Percentiles rank a stretch among this genome's conserved stretches.
Evolutionary conservation across 306 rosid genomes (phyloP).

Genomic region (Prinsepia uniflora): DNA sequence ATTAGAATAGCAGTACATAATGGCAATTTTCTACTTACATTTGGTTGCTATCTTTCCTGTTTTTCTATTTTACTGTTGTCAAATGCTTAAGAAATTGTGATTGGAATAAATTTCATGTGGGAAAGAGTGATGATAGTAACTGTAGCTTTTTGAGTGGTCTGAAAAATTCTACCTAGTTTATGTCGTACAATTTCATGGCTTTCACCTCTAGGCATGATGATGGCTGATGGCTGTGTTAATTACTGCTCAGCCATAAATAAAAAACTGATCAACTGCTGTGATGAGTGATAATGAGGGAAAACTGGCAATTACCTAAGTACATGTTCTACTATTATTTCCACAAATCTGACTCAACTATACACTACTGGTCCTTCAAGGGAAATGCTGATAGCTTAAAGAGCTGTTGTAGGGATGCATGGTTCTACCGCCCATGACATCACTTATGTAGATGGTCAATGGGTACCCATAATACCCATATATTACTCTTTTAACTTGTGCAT

Average conservation of each 20-base stretch:
- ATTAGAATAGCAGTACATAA: background rate
- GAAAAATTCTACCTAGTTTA: too few relatives aligned
- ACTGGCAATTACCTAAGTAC: background rate
- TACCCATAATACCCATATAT: too few relatives aligned
- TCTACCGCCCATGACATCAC: background rate
- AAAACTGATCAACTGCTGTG: background rate
- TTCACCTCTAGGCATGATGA: background rate
- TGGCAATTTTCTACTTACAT: background rate
- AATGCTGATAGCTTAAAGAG: background rate
- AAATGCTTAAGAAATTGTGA: background rate
- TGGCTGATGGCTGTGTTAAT: slow-evolving; percentile 6
- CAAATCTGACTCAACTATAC: background rate
- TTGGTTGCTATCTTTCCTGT: too few relatives aligned
- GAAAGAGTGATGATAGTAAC: background rate
- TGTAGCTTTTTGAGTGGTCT: too few relatives aligned
- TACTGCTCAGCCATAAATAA: background rate
- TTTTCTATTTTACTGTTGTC: background rate
- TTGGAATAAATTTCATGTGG: background rate
- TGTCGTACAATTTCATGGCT: background rate
- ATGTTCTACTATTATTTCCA: background rate
- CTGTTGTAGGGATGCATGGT: background rate
- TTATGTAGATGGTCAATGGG: background rate
- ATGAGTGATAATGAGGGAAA: background rate
- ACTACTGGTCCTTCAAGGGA: background rate
- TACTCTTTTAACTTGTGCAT: too few relatives aligned